A percentile compares a stretch with the other conserved stretches of the same genome.
Evolutionary conservation across 257 asterid genomes (phyloP).

Genomic region (Solanum bukasovii): DNA sequence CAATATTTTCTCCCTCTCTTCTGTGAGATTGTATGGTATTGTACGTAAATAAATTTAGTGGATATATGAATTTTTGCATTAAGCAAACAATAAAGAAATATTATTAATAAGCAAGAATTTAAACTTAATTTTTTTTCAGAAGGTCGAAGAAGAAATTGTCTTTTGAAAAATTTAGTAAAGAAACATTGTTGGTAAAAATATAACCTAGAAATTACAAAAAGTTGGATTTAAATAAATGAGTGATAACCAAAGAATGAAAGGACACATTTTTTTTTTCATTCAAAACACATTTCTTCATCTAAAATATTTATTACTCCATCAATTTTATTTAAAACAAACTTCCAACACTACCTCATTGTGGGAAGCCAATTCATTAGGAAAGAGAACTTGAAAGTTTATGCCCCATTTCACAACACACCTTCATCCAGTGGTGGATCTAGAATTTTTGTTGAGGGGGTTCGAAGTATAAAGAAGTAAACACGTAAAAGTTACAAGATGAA

Average conservation of each 20-base stretch:
- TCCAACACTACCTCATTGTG: neutral
- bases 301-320: neutral
- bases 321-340: too few species aligned
- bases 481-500: too few species aligned
- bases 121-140: too few species aligned
- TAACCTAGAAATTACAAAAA: neutral
- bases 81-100: neutral
- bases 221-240: neutral
- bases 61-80: too few species aligned
- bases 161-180: neutral
- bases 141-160: too few species aligned
- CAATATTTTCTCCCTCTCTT: neutral
- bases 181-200: neutral
- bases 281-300: neutral
- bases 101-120: too few species aligned
- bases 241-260: neutral
- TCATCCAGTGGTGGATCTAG: too few species aligned
- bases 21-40: neutral
- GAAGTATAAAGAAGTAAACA: too few species aligned
- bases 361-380: neutral
- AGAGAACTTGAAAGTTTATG: too few species aligned
- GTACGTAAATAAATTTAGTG: neutral
- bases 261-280: neutral
- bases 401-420: too few species aligned
- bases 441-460: too few species aligned